A percentile compares a stretch with the other conserved stretches of the same genome.
Conservation (phyloP, 2,329 filamentous ascomycete genomes). For the Pseudocercospora vitis region DNA sequence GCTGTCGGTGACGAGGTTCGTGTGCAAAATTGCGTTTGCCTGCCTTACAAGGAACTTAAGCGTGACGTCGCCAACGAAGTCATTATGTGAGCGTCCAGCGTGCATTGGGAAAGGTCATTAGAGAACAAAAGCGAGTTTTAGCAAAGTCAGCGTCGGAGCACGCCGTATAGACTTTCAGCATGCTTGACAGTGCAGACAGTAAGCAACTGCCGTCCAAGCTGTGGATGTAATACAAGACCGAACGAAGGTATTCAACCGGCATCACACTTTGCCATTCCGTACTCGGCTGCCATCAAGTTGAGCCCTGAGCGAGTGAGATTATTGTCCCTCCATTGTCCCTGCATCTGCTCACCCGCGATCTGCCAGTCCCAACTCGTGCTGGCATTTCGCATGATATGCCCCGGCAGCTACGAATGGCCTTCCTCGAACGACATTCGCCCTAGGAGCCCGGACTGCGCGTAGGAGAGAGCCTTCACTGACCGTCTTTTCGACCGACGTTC, state of each 20-base stretch:
- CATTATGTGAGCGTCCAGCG: slow-evolving; percentile 68
- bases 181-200: background rate
- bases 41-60: slow-evolving; percentile 98
- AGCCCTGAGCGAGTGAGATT: too few species aligned
- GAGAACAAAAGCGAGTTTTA: background rate
- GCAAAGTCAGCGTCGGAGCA: background rate
- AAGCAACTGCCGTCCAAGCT: background rate
- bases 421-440: slow-evolving; percentile 9
- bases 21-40: slow-evolving; percentile 95
- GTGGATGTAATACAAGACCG: background rate
- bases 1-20: slow-evolving; percentile 88
- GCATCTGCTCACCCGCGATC: slow-evolving; percentile 14
- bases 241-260: background rate
- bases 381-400: slow-evolving; percentile 17
- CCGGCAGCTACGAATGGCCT: slow-evolving; percentile 20
- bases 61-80: slow-evolving; percentile 82
- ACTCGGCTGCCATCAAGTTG: too few species aligned
- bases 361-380: background rate
- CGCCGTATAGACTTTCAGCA: background rate
- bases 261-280: too few species aligned
- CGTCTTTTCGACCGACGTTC: slow-evolving; percentile 24
- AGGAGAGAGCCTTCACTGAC: slow-evolving; percentile 21
- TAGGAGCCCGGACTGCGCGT: slow-evolving; percentile 14
- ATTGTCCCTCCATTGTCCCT: slow-evolving; percentile 23
- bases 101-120: background rate